Percentiles rank a stretch among this genome's conserved stretches.
These are phyloP conservation scores for Monilinia vaccinii-corymbosi DNA, from an alignment of 2,329 filamentous ascomycete species.

Conservation along the genomic window DNA sequence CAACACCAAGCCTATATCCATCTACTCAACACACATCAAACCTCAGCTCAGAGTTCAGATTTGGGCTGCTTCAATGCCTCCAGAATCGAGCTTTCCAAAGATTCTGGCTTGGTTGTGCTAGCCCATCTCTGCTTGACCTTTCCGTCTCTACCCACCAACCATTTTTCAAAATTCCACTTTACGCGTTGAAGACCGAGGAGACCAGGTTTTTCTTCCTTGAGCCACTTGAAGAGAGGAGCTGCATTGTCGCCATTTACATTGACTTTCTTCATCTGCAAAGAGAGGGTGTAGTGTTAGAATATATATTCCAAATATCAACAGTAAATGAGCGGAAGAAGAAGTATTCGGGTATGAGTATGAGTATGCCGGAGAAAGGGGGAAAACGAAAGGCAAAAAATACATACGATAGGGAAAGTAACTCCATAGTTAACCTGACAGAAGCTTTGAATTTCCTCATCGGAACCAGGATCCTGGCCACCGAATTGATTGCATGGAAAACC, in stretches of 20 bases:
- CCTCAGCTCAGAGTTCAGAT: slow-evolving; percentile 9
- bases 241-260: slow-evolving; percentile 86
- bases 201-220: slow-evolving; percentile 67
- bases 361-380: too few relatives aligned
- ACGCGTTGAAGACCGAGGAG: slow-evolving; percentile 80
- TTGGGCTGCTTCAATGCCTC: slow-evolving; percentile 42
- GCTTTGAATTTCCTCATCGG: slow-evolving; percentile 68
- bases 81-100: slow-evolving; percentile 64
- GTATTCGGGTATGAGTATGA: too few relatives aligned
- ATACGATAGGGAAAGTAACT: slow-evolving; percentile 78
- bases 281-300: neutral
- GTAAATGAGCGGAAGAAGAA: rapidly evolving
- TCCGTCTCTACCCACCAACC: slow-evolving; percentile 78
- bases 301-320: neutral
- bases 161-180: slow-evolving; percentile 99
- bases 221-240: slow-evolving; percentile 70
- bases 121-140: slow-evolving; percentile 81
- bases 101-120: slow-evolving; percentile 78
- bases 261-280: slow-evolving; percentile 59
- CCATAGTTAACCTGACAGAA: slow-evolving; percentile 94
- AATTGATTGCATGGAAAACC: slow-evolving; percentile 99
- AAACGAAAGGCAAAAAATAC: neutral
- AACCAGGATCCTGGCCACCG: slow-evolving; percentile 70
- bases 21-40: neutral
- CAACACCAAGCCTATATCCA: neutral